A percentile compares a stretch with the other conserved stretches of the same genome.
Conservation (phyloP, 805 yeast species). For the Debaryomyces maramus region DNA sequence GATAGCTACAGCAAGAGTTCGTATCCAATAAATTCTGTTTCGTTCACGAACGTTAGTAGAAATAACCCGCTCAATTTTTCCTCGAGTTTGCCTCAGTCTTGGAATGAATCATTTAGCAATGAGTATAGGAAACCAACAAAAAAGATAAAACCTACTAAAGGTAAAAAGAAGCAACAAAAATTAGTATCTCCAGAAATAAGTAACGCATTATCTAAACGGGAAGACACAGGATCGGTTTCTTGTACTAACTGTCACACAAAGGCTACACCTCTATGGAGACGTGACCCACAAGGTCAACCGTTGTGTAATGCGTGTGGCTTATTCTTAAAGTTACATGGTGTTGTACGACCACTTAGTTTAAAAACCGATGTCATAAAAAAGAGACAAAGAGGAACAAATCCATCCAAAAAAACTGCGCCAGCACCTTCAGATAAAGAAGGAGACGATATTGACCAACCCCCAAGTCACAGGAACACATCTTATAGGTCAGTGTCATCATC, state of each 20-base stretch:
- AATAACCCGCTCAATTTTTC: background rate
- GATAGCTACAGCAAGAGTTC: conserved; percentile 9
- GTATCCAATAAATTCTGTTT: background rate
- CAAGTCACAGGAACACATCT: no score
- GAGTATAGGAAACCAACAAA: conserved; percentile 2
- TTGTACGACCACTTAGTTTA: conserved; percentile 84
- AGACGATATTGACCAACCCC: conserved; percentile 51
- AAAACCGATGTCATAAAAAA: conserved; percentile 92
- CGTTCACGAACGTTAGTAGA: background rate
- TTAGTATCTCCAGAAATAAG: conserved; percentile 5
- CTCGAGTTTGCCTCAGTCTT: background rate
- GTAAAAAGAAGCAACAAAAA: conserved; percentile 8
- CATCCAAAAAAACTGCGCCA: conserved; percentile 20
- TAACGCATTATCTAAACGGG: conserved; percentile 4
- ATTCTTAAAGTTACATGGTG: conserved; percentile 91
- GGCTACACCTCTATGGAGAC: conserved; percentile 93
- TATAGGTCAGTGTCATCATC: no score
- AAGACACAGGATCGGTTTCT: conserved; percentile 17
- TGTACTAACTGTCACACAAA: conserved; percentile 91
- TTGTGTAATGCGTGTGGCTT: conserved; percentile 96
- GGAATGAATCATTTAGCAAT: conserved; percentile 2
- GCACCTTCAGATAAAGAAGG: conserved; percentile 41
- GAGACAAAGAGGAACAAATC: conserved; percentile 61
- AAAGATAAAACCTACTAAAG: conserved; percentile 6
- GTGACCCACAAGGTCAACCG: conserved; percentile 90